A percentile compares a stretch with the other conserved stretches of the same genome.
These are phyloP conservation scores for Cytospora mali DNA, from an alignment of 2,329 filamentous ascomycete genomes.

Conservation along the genomic window DNA sequence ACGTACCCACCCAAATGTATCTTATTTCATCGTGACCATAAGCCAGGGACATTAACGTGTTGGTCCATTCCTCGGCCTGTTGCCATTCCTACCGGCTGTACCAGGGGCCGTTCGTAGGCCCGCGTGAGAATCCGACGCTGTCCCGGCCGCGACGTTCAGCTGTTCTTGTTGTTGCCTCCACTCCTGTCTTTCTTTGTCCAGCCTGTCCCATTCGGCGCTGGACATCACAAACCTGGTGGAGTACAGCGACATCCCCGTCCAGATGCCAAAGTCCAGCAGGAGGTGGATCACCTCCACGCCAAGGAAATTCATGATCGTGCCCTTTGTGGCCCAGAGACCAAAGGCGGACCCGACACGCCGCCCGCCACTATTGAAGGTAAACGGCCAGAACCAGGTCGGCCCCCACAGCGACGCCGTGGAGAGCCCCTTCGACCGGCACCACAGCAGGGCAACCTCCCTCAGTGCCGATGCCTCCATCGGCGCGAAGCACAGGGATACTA, in stretches of 20 bases:
- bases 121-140: neutral
- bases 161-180: conserved; percentile 13
- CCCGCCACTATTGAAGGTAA: neutral
- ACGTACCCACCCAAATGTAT: neutral
- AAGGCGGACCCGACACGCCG: conserved; percentile 19
- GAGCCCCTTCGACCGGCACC: conserved; percentile 43
- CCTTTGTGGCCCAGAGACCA: conserved; percentile 41
- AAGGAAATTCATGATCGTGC: conserved; percentile 48
- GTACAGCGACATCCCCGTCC: conserved; percentile 45
- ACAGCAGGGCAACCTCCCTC: conserved; percentile 48
- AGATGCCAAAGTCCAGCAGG: conserved; percentile 48
- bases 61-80: neutral
- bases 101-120: neutral
- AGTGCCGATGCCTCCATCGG: conserved; percentile 52
- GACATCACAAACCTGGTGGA: conserved; percentile 28
- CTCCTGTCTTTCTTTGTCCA: conserved; percentile 17
- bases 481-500: conserved; percentile 46
- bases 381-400: conserved; percentile 15
- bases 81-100: neutral
- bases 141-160: conserved; percentile 1
- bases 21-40: neutral
- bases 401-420: conserved; percentile 44
- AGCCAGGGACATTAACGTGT: neutral
- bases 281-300: conserved; percentile 50
- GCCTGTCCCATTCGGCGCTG: conserved; percentile 25